Evolutionary conservation across 192 early-diverging fungal species (phyloP), one percentile per base, ranked within the genome.

Genomic region (Paraglomus occultum): DNA sequence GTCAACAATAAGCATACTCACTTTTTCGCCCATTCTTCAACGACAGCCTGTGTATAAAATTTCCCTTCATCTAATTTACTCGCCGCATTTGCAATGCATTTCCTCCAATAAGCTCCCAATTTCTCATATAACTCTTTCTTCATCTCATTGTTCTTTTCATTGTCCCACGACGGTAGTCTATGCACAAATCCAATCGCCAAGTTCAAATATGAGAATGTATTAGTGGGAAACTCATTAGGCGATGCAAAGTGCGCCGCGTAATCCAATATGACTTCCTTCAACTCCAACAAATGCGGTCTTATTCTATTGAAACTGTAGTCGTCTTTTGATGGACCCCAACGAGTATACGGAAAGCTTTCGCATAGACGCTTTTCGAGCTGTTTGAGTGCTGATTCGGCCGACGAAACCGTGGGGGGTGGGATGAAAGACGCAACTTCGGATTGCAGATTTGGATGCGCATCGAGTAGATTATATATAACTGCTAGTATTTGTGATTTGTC

Each of bases 261-360:
- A 74, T 87, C 85, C 15, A 84, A 73, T 46, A 92, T 80, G 23
- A 85, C 88, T 62, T 88, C 86, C 20, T 80, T 75, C 18, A 96
- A 80, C 63, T 96, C 93, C 4, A 82, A 76, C 20, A 97, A 75
- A 8, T 81, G 79, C 49, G 89, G 86, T 68, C 86, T 82, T 50
- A 96, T 92, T 63, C 96, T 83, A 74, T 91, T 88, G 78, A 88
- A 96, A 6, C 93, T 86, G 77, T 99, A 99, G 76, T 93, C 91
- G 76, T 96, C 94, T 31, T 82, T 78, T 1, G 76, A 71, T 18
- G 86, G 84, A 14, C 95, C 95, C 50, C 83, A 82, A 71, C 90
- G 88, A 63, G 84, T 90, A 82, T 96, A 99, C 0, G 95, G 95
- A 76, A 95, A 96, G 4, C 88, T 83, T 4, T 87, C 88, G 59